Evolutionary conservation across 352 stramenopile genomes (phyloP).

Genomic region (Phytophthora tubulina): DNA sequence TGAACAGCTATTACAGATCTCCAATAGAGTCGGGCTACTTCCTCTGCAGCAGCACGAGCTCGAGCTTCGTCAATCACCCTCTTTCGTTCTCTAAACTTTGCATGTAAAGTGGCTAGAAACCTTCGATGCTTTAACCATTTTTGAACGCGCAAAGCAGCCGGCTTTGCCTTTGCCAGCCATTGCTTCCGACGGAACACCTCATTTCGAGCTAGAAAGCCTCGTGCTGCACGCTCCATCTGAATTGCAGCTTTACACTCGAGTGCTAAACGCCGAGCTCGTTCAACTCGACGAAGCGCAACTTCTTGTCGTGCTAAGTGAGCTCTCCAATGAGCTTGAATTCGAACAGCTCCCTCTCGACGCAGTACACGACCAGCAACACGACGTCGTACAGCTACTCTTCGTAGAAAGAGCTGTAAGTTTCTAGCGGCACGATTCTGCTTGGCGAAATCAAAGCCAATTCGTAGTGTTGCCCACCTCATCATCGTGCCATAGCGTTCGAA

Average conservation of each 20-base stretch:
- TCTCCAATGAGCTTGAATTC: conserved; percentile 53
- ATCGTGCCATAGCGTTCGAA: conserved; percentile 66
- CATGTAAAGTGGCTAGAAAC: conserved; percentile 21
- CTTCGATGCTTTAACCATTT: conserved; percentile 37
- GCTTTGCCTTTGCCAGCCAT: conserved; percentile 36
- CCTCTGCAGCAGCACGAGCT: conserved; percentile 31
- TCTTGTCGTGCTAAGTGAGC: conserved; percentile 35
- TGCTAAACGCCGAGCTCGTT: conserved; percentile 10
- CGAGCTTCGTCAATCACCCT: conserved; percentile 40
- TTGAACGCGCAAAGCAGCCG: conserved; percentile 18
- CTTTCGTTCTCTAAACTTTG: conserved; percentile 44
- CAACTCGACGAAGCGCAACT: conserved; percentile 19
- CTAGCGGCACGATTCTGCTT: conserved; percentile 58
- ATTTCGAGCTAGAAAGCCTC: conserved; percentile 39
- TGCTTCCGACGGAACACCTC: conserved; percentile 15
- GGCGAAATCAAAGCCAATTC: conserved; percentile 64
- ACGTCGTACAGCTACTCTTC: conserved; percentile 44
- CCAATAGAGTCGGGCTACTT: conserved; percentile 37
- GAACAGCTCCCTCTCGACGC: conserved; percentile 34
- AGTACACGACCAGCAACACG: conserved; percentile 38
- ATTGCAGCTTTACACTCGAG: conserved; percentile 36
- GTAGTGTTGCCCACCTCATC: conserved; percentile 68
- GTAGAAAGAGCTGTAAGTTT: conserved; percentile 62
- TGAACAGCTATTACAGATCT: conserved; percentile 45
- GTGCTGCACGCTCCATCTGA: conserved; percentile 39